Percentiles rank a stretch among this genome's conserved stretches.
Conservation (phyloP, 495 filamentous ascomycete species). For the Annulohypoxylon moriforme region DNA sequence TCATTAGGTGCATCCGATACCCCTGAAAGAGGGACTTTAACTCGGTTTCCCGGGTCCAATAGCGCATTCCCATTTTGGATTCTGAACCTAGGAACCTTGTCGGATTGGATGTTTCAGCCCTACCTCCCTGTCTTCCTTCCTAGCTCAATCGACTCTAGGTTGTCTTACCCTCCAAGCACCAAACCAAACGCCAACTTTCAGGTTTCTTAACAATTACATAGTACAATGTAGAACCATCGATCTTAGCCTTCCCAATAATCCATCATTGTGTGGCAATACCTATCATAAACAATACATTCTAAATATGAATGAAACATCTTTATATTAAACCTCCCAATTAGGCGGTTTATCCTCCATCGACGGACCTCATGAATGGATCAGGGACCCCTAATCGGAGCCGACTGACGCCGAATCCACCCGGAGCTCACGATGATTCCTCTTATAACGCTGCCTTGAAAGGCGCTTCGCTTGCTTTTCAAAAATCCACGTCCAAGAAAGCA, state of each 20-base stretch:
- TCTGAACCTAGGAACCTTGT: constrained; percentile 25
- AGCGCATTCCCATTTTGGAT: constrained; percentile 26
- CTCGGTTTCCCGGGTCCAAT: background rate
- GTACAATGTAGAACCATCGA: constrained; percentile 8
- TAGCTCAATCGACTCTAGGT: constrained; percentile 9
- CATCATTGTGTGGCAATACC: background rate
- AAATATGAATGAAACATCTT: constrained; percentile 32
- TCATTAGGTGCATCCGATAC: constrained; percentile 23
- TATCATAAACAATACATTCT: background rate
- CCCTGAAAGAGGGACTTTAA: constrained; percentile 21
- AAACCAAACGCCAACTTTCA: constrained; percentile 4
- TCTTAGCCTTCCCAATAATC: background rate
- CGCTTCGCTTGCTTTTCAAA: constrained; percentile 60
- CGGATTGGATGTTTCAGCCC: constrained; percentile 38
- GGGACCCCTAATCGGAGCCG: constrained; percentile 38
- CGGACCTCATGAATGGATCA: constrained; percentile 47
- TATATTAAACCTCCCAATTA: constrained; percentile 8
- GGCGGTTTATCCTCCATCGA: constrained; percentile 38
- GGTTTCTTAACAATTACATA: constrained; percentile 4
- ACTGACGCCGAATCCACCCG: constrained; percentile 32
- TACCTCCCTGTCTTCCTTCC: constrained; percentile 17
- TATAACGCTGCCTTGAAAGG: constrained; percentile 58
- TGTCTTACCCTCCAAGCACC: constrained; percentile 21
- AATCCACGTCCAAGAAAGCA: constrained; percentile 39
- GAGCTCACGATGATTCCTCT: constrained; percentile 40